These are phyloP conservation scores for Cylindrodendrum hubeiense DNA, from an alignment of 2,329 filamentous ascomycete species.

Conservation along the genomic window DNA sequence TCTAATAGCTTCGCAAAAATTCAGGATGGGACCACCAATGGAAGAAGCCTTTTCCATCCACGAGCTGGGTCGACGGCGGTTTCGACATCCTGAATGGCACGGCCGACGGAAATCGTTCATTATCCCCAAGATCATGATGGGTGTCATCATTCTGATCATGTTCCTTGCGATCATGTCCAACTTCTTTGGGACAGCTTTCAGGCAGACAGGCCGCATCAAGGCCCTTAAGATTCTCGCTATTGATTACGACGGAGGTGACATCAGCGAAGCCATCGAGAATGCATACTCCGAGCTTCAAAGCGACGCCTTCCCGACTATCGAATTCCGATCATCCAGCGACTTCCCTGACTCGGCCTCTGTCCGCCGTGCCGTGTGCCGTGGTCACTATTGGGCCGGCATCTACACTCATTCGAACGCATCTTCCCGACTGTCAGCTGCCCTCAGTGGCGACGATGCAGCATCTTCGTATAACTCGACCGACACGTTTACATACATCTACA, in stretches of 20 bases:
- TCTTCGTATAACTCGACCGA: conserved; percentile 47
- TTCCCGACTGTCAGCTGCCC: conserved; percentile 43
- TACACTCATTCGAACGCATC: conserved; percentile 49
- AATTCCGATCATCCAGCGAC: conserved; percentile 38
- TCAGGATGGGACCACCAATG: too few species aligned
- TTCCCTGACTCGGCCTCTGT: conserved; percentile 44
- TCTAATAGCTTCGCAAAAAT: too few species aligned
- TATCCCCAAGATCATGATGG: conserved; percentile 30
- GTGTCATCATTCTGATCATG: conserved; percentile 26
- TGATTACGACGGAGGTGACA: conserved; percentile 46
- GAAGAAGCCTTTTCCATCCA: too few species aligned
- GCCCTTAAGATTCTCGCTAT: conserved; percentile 45
- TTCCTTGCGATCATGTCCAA: conserved; percentile 44
- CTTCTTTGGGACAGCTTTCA: conserved; percentile 50
- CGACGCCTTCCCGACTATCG: conserved; percentile 47
- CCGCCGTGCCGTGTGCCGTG: conserved; percentile 50
- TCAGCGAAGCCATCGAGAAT: conserved; percentile 47
- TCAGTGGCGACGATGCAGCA: conserved; percentile 33
- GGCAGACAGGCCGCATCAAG: conserved; percentile 31
- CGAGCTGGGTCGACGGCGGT: too few species aligned
- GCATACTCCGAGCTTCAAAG: conserved; percentile 48
- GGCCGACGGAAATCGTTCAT: conserved; percentile 20
- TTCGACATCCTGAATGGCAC: conserved; percentile 11
- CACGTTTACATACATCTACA: conserved; percentile 52
- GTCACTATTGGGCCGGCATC: conserved; percentile 53